phyloP scores from a whole-genome alignment of 2,329 filamentous ascomycete genomes.

The Cercospora brassicicola region DNA sequence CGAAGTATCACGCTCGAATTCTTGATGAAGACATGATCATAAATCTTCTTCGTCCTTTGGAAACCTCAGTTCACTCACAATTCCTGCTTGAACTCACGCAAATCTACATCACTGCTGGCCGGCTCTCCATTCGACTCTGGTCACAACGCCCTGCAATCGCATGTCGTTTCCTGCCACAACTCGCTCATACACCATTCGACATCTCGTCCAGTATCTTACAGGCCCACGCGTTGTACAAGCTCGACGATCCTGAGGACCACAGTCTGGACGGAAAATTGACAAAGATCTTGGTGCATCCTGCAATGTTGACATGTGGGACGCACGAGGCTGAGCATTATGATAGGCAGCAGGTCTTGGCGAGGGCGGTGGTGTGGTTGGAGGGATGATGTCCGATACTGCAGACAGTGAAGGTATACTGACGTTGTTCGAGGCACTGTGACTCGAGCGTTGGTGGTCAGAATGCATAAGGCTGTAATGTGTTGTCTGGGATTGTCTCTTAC shows the following conservation, averaged over 20 bases:
- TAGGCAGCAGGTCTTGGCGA: not conserved
- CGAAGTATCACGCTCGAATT: not conserved
- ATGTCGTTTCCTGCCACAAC: not conserved
- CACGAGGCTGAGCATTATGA: not conserved
- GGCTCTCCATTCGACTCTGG: not conserved
- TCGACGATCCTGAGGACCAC: not conserved
- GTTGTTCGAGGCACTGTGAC: not conserved
- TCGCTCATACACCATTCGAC: not conserved
- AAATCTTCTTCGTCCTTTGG: not conserved
- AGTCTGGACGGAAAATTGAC: not conserved
- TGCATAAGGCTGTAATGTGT: not conserved
- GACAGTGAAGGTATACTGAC: not conserved
- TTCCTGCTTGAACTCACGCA: not conserved
- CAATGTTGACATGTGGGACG: not conserved
- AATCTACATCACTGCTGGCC: not conserved
- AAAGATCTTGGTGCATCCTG: not conserved
- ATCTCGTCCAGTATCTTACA: not conserved
- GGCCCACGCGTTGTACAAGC: not conserved
- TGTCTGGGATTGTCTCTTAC: not conserved
- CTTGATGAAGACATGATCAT: not conserved
- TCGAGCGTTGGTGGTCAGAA: not conserved
- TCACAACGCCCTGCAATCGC: not conserved
- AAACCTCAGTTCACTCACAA: not conserved
- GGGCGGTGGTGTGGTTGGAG: not conserved
- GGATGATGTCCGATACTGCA: not conserved